These are phyloP conservation scores for Fomitopsis pinicola DNA, from an alignment of 1,284 basidiomycete species.

Conservation along the genomic window DNA sequence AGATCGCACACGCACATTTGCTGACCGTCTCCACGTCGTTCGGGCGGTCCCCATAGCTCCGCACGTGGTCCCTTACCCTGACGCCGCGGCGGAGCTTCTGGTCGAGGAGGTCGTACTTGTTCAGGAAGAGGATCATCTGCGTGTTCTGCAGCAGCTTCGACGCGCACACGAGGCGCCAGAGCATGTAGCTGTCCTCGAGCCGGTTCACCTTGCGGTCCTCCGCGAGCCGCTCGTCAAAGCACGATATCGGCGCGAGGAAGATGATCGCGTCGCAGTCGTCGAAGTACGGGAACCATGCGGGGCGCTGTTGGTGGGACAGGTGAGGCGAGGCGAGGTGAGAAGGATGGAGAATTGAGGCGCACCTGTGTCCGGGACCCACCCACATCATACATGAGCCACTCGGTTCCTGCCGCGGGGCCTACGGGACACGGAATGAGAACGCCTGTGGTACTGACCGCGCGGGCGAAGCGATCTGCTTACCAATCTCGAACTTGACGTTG, in stretches of 20 bases:
- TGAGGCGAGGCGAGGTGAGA: constrained; percentile 4
- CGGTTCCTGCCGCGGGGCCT: constrained; percentile 32
- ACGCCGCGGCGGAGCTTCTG: constrained; percentile 61
- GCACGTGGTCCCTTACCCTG: constrained; percentile 53
- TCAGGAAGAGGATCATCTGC: constrained; percentile 35
- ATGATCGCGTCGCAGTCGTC: constrained; percentile 39
- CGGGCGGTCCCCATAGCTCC: constrained; percentile 30
- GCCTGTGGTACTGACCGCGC: neutral
- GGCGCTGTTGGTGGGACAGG: constrained; percentile 18
- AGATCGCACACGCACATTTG: constrained; percentile 27
- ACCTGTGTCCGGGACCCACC: constrained; percentile 68
- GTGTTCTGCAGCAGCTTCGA: constrained; percentile 34
- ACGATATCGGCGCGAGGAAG: constrained; percentile 37
- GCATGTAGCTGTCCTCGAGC: constrained; percentile 37
- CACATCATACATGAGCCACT: constrained; percentile 60
- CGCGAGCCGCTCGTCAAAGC: constrained; percentile 39
- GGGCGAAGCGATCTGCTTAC: constrained; percentile 30
- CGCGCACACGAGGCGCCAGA: constrained; percentile 37
- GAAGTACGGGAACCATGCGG: constrained; percentile 37
- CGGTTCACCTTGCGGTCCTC: constrained; percentile 41
- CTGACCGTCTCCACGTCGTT: constrained; percentile 34
- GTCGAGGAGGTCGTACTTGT: constrained; percentile 55
- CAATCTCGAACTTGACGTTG: constrained; percentile 59
- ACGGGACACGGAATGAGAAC: neutral
- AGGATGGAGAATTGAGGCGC: constrained; percentile 16